Percentiles rank a stretch among this genome's conserved stretches.
Evolutionary conservation across 805 yeast species (phyloP).

Genomic region (Candida nanaspora): DNA sequence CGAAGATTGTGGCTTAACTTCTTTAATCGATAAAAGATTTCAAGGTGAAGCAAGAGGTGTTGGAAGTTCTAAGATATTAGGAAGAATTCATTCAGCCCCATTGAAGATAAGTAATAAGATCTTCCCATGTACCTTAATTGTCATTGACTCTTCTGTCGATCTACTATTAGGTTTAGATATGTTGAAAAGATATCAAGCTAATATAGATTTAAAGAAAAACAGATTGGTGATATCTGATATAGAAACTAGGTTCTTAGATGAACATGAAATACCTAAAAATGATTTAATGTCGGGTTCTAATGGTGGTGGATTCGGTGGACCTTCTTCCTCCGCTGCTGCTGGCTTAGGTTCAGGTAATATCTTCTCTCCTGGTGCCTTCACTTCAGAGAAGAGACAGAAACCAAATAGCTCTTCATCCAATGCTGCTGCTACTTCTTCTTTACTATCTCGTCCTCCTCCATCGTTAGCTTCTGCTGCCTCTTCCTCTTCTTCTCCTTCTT

Average conservation of each 20-base stretch:
- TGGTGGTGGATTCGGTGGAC: too few relatives aligned
- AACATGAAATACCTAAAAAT: conserved; percentile 54
- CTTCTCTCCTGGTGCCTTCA: conserved; percentile 10
- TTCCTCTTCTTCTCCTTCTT: conserved; percentile 9
- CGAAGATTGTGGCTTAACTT: conserved; percentile 58
- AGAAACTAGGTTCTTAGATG: conserved; percentile 66
- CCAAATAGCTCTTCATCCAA: too few relatives aligned
- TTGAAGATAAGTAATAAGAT: conserved; percentile 62
- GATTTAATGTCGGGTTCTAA: too few relatives aligned
- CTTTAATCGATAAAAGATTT: conserved; percentile 73
- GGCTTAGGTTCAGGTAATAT: conserved; percentile 29
- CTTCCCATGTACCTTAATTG: conserved; percentile 63
- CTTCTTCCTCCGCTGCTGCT: too few relatives aligned
- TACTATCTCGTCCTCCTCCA: too few relatives aligned
- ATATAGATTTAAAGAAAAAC: conserved; percentile 64
- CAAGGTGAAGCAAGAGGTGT: conserved; percentile 86
- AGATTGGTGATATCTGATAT: conserved; percentile 64
- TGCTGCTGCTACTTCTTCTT: too few relatives aligned
- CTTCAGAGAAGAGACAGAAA: conserved; percentile 4
- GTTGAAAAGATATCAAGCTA: conserved; percentile 83
- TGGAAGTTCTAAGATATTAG: conserved; percentile 71
- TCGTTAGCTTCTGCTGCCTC: conserved; percentile 16
- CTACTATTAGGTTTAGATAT: conserved; percentile 83
- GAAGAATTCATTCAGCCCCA: conserved; percentile 85
- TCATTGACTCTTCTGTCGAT: conserved; percentile 66